Evolutionary conservation across 306 rosid genomes (phyloP), one percentile per base, ranked within the genome.

Genomic region (Trichosanthes cucumerina): DNA sequence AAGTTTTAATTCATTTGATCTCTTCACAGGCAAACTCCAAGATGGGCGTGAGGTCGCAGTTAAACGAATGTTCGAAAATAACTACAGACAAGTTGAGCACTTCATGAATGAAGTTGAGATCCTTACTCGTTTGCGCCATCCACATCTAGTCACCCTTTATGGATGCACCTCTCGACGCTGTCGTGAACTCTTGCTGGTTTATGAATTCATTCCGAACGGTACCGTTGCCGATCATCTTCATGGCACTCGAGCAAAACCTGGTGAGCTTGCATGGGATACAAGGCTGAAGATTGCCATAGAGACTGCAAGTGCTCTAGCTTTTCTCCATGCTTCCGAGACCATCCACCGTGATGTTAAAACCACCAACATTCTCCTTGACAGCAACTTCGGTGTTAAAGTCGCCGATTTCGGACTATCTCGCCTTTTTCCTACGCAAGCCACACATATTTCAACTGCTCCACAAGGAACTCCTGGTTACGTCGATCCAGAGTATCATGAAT

Each of bases 391-490:
- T 1, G 97, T 92, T 43, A 94, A 90, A 82, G 96, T 94, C 21
- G 98, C 96, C 2, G 98, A 92, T 82, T 94, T 94, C 21, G 98
- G 97, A 53, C 88, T 90, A 2, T 92, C 97, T 3, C 96, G 98
- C 4, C 92, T 91, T 65, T 94, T 90, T 53, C 98, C 98, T 3
- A 44, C 6, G 0, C 34, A 88, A 64, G 90, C 80, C 79, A 89
- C 95, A 2, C 98, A 94, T 59, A 13, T 92, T 53, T 94, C 97
- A 52, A 94, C 97, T 13, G 97, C 91, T 73, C 97, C 97, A 73
- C 97, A 92, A 82, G 98, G 98, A 38, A 94, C 98, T 77, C 98
- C 98, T 0, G 98, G 98, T 33, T 94, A 94, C 26, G 90, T 94
- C 8, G 98, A 94, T 79, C 97, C 98, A 0, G 97, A 94, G 33